phyloP scores from a whole-genome alignment of 2,329 filamentous ascomycete species.

The Mycocentrospora acerina region DNA sequence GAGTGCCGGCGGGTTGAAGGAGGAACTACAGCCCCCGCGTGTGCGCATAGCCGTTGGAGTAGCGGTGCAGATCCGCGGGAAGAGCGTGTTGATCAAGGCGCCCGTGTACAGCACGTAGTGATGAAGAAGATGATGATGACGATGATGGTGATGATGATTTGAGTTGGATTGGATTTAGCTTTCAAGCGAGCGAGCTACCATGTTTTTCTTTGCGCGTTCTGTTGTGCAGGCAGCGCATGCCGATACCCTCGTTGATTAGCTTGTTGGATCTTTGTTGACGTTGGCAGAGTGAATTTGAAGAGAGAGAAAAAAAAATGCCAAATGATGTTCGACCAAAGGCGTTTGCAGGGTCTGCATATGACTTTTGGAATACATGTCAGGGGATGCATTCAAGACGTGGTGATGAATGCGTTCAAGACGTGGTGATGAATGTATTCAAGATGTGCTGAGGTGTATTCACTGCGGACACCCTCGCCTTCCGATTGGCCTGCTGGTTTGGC shows the following conservation, averaged over 20 bases:
- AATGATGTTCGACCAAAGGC: no score
- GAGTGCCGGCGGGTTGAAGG: constrained; percentile 41
- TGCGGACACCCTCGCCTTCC: constrained; percentile 6
- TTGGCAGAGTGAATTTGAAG: no score
- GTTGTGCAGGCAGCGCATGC: constrained; percentile 24
- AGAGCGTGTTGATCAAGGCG: constrained; percentile 52
- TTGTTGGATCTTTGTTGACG: constrained; percentile 22
- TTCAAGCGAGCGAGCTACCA: constrained; percentile 11
- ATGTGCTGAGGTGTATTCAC: no score
- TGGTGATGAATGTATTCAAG: no score
- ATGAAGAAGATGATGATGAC: background rate
- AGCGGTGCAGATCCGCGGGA: constrained; percentile 51
- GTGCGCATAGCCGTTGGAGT: constrained; percentile 53
- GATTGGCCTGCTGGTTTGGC: no score
- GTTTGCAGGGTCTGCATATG: no score
- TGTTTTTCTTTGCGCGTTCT: constrained; percentile 14
- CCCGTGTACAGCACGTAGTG: constrained; percentile 47
- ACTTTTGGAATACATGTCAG: no score
- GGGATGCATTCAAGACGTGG: no score
- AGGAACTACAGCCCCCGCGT: constrained; percentile 45
- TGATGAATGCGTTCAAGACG: no score
- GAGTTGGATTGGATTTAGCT: constrained; percentile 16
- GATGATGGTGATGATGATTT: constrained; percentile 1
- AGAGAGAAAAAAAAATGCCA: no score
- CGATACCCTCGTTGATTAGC: constrained; percentile 39